These are phyloP conservation scores for Cyberlindnera subsufficiens DNA, from an alignment of 805 yeast genomes.

Conservation along the genomic window DNA sequence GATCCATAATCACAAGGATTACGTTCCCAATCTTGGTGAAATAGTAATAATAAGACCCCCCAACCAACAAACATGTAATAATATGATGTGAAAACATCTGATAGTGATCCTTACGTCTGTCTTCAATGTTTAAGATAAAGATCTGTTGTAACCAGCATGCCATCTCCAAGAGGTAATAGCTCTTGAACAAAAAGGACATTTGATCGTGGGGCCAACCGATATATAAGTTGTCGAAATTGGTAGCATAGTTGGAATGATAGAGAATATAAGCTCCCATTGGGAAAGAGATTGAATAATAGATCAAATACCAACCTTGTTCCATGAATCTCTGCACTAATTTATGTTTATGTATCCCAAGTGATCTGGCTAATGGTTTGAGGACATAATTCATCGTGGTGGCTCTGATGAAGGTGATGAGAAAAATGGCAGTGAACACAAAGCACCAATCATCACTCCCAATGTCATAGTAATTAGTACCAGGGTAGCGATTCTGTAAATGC, in stretches of 20 bases:
- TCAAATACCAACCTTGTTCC: constrained; percentile 78
- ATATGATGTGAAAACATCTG: constrained; percentile 91
- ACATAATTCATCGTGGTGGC: constrained; percentile 52
- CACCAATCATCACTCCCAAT: constrained; percentile 51
- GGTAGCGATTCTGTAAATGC: constrained; percentile 33
- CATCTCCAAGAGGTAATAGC: constrained; percentile 66
- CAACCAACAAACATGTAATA: constrained; percentile 60
- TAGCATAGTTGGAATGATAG: constrained; percentile 50
- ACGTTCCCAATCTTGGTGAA: constrained; percentile 75
- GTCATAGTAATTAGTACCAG: constrained; percentile 35
- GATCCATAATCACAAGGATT: constrained; percentile 75
- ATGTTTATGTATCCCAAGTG: constrained; percentile 36
- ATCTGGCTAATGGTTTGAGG: constrained; percentile 50
- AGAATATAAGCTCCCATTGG: constrained; percentile 47
- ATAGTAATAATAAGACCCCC: constrained; percentile 69
- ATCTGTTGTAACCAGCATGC: constrained; percentile 80
- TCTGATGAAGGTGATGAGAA: constrained; percentile 53
- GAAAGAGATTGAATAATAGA: constrained; percentile 55
- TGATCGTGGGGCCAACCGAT: constrained; percentile 69
- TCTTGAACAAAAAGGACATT: constrained; percentile 47
- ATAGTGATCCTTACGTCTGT: constrained; percentile 69
- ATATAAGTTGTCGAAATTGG: constrained; percentile 54
- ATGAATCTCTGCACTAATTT: constrained; percentile 65
- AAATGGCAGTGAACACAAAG: constrained; percentile 47
- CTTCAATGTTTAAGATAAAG: constrained; percentile 71